Base-by-base conservation (phyloP, 208 protist genomes). In the Leishmania gerbilli region DNA sequence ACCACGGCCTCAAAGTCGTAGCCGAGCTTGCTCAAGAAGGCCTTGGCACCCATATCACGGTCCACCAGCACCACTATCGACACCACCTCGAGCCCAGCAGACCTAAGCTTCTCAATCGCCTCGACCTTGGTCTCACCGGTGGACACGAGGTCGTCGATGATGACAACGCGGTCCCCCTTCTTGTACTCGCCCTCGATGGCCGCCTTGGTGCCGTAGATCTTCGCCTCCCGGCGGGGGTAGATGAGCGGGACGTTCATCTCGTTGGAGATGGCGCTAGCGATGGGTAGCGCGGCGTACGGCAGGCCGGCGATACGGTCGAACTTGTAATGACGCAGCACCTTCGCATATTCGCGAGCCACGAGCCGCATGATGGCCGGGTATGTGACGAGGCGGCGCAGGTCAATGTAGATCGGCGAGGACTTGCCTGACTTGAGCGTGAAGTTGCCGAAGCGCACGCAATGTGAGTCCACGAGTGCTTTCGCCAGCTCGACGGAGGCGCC, bases 351-450 rank as follows among this genome's bases (percentile, higher is more conserved):
- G 71, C 90, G 88, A 31, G 94, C 94, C 40, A 96, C 92, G 45
- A 93, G 86, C 45, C 89, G 88, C 88, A 98, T 88, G 65, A 98
- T 93, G 27, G 42, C 74, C 34, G 98, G 96, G 87, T 93, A 96
- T 17, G 94, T 98, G 37, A 98, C 93, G 34, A 98, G 87, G 40
- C 96, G 93, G 71, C 98, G 91, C 11, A 99, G 91, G 87, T 99
- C 98, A 17, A 99, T 93, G 88, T 99, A 99, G 76, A 99, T 98
- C 40, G 98, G 98, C 53, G 97, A 99, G 47, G 84, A 95, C 65
- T 98, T 97, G 56, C 98, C 98, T 19, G 91, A 97, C 86, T 99
- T 99, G 76, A 99, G 91, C 49, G 92, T 99, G 89, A 99, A 99
- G 68, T 93, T 86, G 64, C 98, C 98, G 84, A 99, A 98, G 85